Conservation (phyloP, 2,329 filamentous ascomycete genomes). For the Hymenoscyphus albidus region DNA sequence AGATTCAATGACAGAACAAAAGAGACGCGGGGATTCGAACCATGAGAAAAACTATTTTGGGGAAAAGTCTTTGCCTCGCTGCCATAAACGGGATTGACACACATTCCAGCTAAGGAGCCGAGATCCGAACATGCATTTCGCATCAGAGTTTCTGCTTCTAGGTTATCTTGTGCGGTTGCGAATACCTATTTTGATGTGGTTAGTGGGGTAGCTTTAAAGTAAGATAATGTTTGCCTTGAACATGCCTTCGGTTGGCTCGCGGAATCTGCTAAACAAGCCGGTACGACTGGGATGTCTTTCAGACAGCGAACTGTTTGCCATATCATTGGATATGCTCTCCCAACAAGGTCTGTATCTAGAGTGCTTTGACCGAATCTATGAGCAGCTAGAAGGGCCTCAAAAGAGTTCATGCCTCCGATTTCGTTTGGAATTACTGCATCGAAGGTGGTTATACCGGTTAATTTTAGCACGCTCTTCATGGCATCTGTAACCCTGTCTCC, state of each 20-base stretch:
- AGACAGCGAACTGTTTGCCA: constrained; percentile 34
- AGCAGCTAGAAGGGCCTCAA: constrained; percentile 30
- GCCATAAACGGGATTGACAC: constrained; percentile 28
- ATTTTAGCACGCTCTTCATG: constrained; percentile 27
- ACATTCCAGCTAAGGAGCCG: constrained; percentile 31
- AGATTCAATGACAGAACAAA: neutral
- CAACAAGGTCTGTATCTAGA: constrained; percentile 33
- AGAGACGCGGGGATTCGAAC: constrained; percentile 12
- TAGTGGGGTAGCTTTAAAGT: neutral
- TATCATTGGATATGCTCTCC: constrained; percentile 32
- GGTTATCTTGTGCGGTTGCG: constrained; percentile 20
- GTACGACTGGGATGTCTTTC: constrained; percentile 27
- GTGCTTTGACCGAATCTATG: constrained; percentile 28
- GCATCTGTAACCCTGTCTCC: constrained; percentile 29
- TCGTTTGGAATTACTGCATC: constrained; percentile 59
- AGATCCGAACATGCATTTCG: constrained; percentile 28
- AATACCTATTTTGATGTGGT: constrained; percentile 20
- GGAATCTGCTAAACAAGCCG: constrained; percentile 30
- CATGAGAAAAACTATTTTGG: constrained; percentile 32
- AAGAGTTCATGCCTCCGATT: constrained; percentile 61
- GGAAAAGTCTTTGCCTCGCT: constrained; percentile 31
- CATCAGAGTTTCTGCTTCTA: constrained; percentile 31
- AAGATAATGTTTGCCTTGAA: neutral
- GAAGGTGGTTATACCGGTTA: constrained; percentile 23
- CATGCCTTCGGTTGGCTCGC: constrained; percentile 21